These are phyloP conservation scores for Umbelopsis sp. DNA, from an alignment of 371 early-diverging fungal genomes.

Conservation along the genomic window DNA sequence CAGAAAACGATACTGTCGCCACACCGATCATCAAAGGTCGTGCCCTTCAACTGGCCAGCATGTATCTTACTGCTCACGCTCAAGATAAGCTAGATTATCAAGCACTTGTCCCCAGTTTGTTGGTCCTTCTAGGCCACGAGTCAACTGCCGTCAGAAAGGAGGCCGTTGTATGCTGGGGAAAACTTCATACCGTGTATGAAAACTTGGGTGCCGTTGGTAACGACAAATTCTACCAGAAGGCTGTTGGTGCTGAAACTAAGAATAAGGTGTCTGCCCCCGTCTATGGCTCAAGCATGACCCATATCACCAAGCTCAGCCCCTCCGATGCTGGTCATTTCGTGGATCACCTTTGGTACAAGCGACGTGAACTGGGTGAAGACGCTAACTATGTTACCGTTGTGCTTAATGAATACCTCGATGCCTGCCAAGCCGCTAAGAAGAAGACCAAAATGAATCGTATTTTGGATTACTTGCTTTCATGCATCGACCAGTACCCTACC, in stretches of 20 bases:
- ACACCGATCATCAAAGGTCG: constrained; percentile 53
- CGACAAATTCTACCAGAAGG: constrained; percentile 46
- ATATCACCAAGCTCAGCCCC: constrained; percentile 55
- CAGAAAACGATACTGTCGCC: constrained; percentile 35
- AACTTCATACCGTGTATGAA: constrained; percentile 49
- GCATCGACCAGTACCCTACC: constrained; percentile 57
- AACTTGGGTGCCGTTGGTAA: constrained; percentile 39
- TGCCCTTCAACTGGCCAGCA: constrained; percentile 65
- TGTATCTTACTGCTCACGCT: constrained; percentile 46
- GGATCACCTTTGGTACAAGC: constrained; percentile 42
- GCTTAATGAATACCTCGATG: constrained; percentile 37
- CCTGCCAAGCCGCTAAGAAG: constrained; percentile 34
- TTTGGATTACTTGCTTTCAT: constrained; percentile 72
- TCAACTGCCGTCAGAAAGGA: constrained; percentile 59
- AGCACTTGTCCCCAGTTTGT: constrained; percentile 75
- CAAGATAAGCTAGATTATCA: constrained; percentile 70
- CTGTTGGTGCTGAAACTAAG: constrained; percentile 19
- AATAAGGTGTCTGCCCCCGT: constrained; percentile 47
- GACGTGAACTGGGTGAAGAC: constrained; percentile 46
- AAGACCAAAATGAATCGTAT: constrained; percentile 37
- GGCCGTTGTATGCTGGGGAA: constrained; percentile 58
- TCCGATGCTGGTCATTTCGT: constrained; percentile 60
- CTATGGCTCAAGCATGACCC: constrained; percentile 49
- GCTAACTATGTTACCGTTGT: constrained; percentile 28
- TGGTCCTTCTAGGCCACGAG: constrained; percentile 64